phyloP scores from a whole-genome alignment of 2,329 filamentous ascomycete genomes.

The Cladosporium sphaerospermum region DNA sequence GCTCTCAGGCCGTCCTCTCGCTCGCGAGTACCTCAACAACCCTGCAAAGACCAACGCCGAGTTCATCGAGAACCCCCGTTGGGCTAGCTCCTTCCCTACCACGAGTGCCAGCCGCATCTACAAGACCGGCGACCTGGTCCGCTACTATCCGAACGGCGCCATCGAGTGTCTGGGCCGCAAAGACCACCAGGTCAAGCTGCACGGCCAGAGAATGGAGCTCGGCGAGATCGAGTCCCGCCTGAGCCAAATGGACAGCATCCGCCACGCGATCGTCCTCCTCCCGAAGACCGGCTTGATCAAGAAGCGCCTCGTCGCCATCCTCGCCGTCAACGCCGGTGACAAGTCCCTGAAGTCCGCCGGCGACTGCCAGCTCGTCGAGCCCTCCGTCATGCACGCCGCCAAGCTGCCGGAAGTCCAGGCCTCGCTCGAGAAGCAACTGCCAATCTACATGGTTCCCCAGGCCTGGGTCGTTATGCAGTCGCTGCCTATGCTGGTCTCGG shows the following conservation, averaged over 20 bases:
- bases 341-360: conserved; percentile 1
- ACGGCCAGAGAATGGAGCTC: conserved; percentile 70
- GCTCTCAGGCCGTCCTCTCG: conserved; percentile 16
- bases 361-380: conserved; percentile 7
- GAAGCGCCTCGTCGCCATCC: conserved; percentile 6
- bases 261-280: conserved; percentile 11
- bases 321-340: conserved; percentile 2
- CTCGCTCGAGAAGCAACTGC: conserved; percentile 9
- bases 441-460: conserved; percentile 12
- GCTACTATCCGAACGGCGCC: conserved; percentile 16
- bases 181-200: conserved; percentile 72
- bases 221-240: conserved; percentile 63
- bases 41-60: conserved; percentile 6
- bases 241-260: conserved; percentile 9
- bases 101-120: conserved; percentile 11
- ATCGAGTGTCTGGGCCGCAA: conserved; percentile 56
- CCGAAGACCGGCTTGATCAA: conserved; percentile 9
- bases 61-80: conserved; percentile 8
- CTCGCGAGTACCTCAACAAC: conserved; percentile 17
- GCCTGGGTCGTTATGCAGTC: conserved; percentile 10
- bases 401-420: conserved; percentile 4
- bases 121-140: conserved; percentile 20
- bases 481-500: conserved; percentile 11
- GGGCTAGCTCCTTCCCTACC: conserved; percentile 1
- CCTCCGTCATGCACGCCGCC: conserved; percentile 3